Evolutionary conservation across 148 eudicot species (phyloP), one percentile per base, ranked within the genome.

Genomic region (Silene uniflora): DNA sequence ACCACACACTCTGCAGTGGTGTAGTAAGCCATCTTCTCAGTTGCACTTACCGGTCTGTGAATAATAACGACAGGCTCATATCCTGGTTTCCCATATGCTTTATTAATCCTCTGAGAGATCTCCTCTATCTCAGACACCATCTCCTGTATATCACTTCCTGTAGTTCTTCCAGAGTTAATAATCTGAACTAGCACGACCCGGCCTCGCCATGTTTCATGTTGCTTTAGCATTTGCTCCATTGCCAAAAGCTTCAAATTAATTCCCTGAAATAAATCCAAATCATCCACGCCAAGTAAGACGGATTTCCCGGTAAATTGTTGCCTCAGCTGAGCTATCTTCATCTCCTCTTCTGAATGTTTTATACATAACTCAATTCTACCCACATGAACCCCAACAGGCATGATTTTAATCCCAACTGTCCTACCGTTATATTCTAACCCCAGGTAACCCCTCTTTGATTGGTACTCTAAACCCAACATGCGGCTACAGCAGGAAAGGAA

Each of bases 401-500:
- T 73, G 42, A 93, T 93, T 76, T 93, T 93, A 32, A 93, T 86
- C 62, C 87, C 85, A 1, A 93, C 92, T 6, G 96, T 91, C 12
- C 96, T 80, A 62, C 98, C 98, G 74, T 83, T 89, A 42, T 93
- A 93, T 5, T 93, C 98, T 49, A 93, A 71, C 58, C 92, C 98
- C 73, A 93, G 84, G 70, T 91, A 86, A 24, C 98, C 98, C 77
- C 93, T 82, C 73, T 89, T 89, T 0, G 98, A 93, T 59, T 82
- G 76, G 24, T 93, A 93, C 76, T 93, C 96, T 83, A 93, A 83
- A 17, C 98, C 98, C 76, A 93, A 77, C 93, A 91, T 85, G 60
- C 98, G 84, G 73, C 93, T 85, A 73, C 98, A 91, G 79, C 93
- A 91, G 44, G 93, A 91, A 73, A 91, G 93, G 75, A 91, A 91